These are phyloP conservation scores for Dactylellina cionopaga DNA, from an alignment of 2,329 filamentous ascomycete genomes.

Conservation along the genomic window DNA sequence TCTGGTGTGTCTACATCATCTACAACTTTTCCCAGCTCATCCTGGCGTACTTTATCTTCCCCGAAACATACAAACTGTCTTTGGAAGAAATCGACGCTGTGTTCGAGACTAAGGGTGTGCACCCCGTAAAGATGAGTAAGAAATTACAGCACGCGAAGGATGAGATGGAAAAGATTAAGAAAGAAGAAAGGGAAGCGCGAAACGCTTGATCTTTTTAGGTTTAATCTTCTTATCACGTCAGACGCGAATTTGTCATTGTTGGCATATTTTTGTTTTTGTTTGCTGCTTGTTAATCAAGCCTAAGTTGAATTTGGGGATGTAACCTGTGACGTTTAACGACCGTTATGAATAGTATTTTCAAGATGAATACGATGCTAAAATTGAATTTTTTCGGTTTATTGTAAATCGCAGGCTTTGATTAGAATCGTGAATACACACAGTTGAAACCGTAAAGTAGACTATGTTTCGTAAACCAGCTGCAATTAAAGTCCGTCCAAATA, in stretches of 20 bases:
- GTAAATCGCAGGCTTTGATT: not conserved
- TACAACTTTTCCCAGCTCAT: conserved; percentile 66
- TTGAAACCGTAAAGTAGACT: not conserved
- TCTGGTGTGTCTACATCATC: conserved; percentile 66
- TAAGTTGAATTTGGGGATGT: not conserved
- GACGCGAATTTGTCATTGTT: not conserved
- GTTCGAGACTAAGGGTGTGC: conserved; percentile 65
- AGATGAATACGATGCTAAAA: not conserved
- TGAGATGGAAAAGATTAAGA: conserved; percentile 56
- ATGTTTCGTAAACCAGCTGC: too few species aligned
- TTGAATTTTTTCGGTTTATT: not conserved
- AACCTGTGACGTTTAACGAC: conserved; percentile 10
- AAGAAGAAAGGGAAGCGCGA: conserved; percentile 16
- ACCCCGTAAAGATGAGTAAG: conserved; percentile 63
- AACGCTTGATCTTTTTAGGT: conserved; percentile 13
- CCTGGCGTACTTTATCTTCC: conserved; percentile 66
- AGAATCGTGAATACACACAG: conserved; percentile 9
- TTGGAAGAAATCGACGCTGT: conserved; percentile 70
- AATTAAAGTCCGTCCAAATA: conserved; percentile 4
- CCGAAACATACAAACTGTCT: conserved; percentile 65
- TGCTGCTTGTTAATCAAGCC: not conserved
- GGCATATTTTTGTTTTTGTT: not conserved
- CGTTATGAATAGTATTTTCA: not conserved
- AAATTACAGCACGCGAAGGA: conserved; percentile 62
- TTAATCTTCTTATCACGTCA: not conserved